These are phyloP conservation scores for Canna indica DNA, from an alignment of 176 grass and related monocot genomes.

Conservation along the genomic window DNA sequence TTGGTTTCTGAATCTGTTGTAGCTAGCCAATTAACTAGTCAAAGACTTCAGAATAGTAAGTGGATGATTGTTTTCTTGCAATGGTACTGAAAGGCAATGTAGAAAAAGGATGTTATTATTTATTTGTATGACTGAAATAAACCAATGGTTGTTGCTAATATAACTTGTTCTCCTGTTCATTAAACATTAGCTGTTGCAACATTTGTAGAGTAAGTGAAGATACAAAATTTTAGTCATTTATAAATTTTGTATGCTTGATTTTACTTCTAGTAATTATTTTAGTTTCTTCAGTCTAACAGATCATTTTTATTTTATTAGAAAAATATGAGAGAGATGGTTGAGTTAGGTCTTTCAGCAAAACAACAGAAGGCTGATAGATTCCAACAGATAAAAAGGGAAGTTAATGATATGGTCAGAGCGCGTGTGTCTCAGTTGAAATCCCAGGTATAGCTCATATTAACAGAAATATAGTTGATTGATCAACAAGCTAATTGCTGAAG, in stretches of 20 bases:
- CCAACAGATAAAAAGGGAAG: slow-evolving; percentile 72
- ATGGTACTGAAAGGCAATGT: too few relatives aligned
- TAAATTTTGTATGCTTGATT: not conserved
- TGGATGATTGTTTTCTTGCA: too few relatives aligned
- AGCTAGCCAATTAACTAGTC: too few relatives aligned
- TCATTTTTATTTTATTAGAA: slow-evolving; percentile 37
- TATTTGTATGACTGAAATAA: too few relatives aligned
- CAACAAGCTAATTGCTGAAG: not conserved
- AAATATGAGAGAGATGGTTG: slow-evolving; percentile 98
- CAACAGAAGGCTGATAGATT: slow-evolving; percentile 86
- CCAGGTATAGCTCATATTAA: slow-evolving; percentile 29
- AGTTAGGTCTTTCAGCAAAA: slow-evolving; percentile 87
- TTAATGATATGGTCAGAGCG: slow-evolving; percentile 78
- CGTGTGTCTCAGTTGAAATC: slow-evolving; percentile 47
- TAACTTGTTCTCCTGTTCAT: too few relatives aligned
- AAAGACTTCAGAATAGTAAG: too few relatives aligned
- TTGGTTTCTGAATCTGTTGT: too few relatives aligned
- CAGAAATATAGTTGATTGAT: not conserved
- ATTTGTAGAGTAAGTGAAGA: too few relatives aligned
- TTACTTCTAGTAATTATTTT: not conserved
- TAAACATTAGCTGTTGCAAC: too few relatives aligned
- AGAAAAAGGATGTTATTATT: too few relatives aligned
- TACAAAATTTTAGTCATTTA: too few relatives aligned
- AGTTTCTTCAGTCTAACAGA: not conserved
- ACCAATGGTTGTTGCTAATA: too few relatives aligned